Percentiles rank a stretch among this genome's conserved stretches.
phyloP scores from a whole-genome alignment of 176 grass and related monocot species.

The Lolium multiflorum region DNA sequence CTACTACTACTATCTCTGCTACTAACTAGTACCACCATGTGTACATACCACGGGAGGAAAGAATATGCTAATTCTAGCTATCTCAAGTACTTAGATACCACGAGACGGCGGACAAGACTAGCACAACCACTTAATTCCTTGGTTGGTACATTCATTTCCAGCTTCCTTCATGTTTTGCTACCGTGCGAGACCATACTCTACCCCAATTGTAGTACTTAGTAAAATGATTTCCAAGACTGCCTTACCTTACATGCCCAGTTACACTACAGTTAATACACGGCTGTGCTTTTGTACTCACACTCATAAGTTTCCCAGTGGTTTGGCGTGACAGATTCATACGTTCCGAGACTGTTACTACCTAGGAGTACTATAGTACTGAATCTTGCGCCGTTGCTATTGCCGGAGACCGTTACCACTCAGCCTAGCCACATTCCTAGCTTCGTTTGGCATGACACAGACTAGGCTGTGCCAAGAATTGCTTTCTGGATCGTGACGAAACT shows the following conservation, averaged over 20 bases:
- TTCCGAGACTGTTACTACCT: too few relatives aligned
- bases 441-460: background rate
- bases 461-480: background rate
- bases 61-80: background rate
- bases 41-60: background rate
- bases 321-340: too few relatives aligned
- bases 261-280: too few relatives aligned
- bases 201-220: background rate
- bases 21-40: background rate
- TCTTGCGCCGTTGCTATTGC: too few relatives aligned
- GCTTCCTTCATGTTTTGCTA: background rate
- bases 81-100: background rate
- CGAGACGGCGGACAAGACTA: background rate
- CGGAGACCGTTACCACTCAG: background rate
- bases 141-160: background rate
- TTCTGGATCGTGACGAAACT: background rate
- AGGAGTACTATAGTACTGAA: too few relatives aligned
- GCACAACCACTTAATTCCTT: background rate
- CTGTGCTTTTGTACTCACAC: too few relatives aligned
- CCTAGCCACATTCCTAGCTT: background rate
- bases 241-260: background rate
- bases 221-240: background rate
- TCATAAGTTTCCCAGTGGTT: too few relatives aligned
- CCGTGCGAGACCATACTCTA: background rate
- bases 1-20: background rate